A percentile compares a stretch with the other conserved stretches of the same genome.
phyloP scores from a whole-genome alignment of 148 eudicot species.

The Rhododendron ferrugineum region DNA sequence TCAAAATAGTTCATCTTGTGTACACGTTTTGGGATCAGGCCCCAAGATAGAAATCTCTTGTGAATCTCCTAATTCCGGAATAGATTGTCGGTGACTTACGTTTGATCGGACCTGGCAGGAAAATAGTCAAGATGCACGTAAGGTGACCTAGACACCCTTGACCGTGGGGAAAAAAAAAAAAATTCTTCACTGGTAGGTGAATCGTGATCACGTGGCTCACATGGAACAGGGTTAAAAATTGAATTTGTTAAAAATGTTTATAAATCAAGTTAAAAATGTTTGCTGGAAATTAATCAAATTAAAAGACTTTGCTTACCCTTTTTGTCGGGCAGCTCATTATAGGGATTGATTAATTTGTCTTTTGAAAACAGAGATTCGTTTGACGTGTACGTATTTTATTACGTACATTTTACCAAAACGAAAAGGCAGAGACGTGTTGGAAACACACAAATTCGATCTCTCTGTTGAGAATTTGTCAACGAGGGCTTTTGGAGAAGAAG shows the following conservation, averaged over 20 bases:
- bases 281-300: not conserved
- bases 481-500: constrained; percentile 11
- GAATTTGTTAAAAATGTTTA: not conserved
- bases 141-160: too few relatives aligned
- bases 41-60: too few relatives aligned
- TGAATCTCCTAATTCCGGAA: too few relatives aligned
- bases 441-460: not conserved
- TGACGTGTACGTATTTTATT: not conserved
- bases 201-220: not conserved
- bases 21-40: too few relatives aligned
- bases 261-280: too few relatives aligned
- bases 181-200: not conserved
- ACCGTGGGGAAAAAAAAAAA: too few relatives aligned
- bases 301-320: not conserved
- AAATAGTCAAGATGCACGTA: too few relatives aligned
- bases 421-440: not conserved
- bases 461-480: not conserved
- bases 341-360: not conserved
- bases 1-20: too few relatives aligned
- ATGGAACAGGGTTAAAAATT: not conserved
- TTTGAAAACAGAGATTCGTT: not conserved
- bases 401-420: not conserved
- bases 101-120: too few relatives aligned
- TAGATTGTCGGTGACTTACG: too few relatives aligned
- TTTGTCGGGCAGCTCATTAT: not conserved